Conservation (phyloP, 306 rosid species). For the Crotalaria pallida region DNA sequence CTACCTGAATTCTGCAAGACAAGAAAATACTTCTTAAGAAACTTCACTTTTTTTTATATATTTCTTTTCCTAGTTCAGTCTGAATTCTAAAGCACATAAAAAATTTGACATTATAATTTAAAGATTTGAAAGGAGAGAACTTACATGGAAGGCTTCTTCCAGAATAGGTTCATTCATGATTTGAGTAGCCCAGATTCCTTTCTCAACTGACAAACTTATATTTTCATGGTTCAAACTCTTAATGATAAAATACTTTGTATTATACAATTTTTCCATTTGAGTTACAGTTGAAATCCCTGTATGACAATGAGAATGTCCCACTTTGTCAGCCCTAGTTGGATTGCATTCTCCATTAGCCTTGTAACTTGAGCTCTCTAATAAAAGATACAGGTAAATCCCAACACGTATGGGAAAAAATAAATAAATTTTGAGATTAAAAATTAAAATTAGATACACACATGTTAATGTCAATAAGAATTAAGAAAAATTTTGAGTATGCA, state of each 20-base stretch:
- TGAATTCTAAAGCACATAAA: background rate
- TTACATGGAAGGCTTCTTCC: conserved; percentile 81
- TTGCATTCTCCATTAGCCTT: conserved; percentile 38
- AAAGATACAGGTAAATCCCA: conserved; percentile 19
- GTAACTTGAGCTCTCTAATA: conserved; percentile 58
- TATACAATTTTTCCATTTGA: conserved; percentile 35
- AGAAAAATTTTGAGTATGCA: background rate
- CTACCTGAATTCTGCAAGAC: conserved; percentile 63
- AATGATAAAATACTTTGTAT: conserved; percentile 55
- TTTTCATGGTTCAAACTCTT: conserved; percentile 73
- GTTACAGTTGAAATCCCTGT: conserved; percentile 31
- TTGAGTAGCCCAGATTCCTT: conserved; percentile 93
- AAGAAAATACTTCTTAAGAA: conserved; percentile 36
- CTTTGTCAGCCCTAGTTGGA: conserved; percentile 38
- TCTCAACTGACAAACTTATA: conserved; percentile 54
- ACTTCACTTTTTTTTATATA: background rate
- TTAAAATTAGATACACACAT: background rate
- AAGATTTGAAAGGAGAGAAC: conserved; percentile 20
- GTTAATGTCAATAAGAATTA: background rate
- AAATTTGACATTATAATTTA: conserved; percentile 7
- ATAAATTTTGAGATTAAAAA: background rate
- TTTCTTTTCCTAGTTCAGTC: background rate
- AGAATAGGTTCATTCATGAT: conserved; percentile 68
- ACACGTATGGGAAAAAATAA: background rate
- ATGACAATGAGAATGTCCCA: conserved; percentile 28